Conservation (phyloP, 2,329 filamentous ascomycete species). For the Phoma herbarum region DNA sequence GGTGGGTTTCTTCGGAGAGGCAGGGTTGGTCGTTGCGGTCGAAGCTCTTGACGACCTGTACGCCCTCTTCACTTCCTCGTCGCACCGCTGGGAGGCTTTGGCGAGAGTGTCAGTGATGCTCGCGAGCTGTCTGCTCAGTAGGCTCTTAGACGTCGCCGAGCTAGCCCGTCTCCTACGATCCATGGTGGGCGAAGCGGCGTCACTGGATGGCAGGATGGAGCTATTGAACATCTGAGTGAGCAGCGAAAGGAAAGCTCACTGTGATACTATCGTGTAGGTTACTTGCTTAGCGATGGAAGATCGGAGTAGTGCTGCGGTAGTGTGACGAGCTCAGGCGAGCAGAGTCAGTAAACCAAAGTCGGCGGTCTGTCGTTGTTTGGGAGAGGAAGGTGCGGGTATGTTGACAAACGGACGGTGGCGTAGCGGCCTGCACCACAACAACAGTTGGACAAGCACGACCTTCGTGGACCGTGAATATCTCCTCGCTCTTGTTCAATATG, state of each 20-base stretch:
- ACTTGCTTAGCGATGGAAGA: not conserved
- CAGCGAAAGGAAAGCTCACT: not conserved
- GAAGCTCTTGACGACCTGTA: not conserved
- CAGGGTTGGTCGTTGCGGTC: not conserved
- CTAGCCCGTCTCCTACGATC: not conserved
- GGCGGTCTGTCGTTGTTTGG: constrained; percentile 1
- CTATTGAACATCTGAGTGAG: not conserved
- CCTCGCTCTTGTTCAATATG: not conserved
- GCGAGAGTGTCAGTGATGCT: constrained; percentile 29
- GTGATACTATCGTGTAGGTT: not conserved
- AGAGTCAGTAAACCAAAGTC: not conserved
- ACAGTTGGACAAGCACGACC: not conserved
- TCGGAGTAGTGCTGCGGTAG: not conserved
- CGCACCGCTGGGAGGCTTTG: constrained; percentile 26
- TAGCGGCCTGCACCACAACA: not conserved
- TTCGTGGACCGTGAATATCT: not conserved
- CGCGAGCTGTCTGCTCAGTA: constrained; percentile 28
- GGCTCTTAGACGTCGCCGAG: constrained; percentile 7
- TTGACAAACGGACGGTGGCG: not conserved
- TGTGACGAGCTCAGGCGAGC: not conserved
- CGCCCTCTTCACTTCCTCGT: constrained; percentile 13
- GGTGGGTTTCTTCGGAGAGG: not conserved
- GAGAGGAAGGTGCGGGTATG: constrained; percentile 3
- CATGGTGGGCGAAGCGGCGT: constrained; percentile 6
- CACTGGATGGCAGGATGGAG: not conserved